Conservation (phyloP, 306 rosid species). For the Lotus japonicus region DNA sequence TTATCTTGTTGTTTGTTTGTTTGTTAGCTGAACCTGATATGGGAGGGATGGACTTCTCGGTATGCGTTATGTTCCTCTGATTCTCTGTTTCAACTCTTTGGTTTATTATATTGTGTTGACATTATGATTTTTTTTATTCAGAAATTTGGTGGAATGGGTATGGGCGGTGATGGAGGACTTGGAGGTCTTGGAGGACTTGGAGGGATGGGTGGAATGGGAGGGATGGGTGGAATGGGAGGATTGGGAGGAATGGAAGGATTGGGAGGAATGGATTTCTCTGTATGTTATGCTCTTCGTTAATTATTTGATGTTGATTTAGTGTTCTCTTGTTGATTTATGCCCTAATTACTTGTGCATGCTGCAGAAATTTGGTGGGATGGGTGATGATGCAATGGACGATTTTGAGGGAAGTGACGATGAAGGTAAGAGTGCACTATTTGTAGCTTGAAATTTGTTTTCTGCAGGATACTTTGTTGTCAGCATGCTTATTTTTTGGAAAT, state of each 20-base stretch:
- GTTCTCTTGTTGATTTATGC: not conserved
- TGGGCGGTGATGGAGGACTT: constrained; percentile 11
- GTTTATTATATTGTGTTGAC: not conserved
- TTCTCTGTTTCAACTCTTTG: not conserved
- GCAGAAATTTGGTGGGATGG: constrained; percentile 83
- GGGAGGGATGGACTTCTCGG: constrained; percentile 99
- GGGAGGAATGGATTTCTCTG: constrained; percentile 98
- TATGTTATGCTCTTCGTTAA: constrained; percentile 25
- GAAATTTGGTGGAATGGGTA: constrained; percentile 66
- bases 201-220: not conserved
- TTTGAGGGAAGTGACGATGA: constrained; percentile 70
- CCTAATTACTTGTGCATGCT: not conserved
- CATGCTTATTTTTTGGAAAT: not conserved
- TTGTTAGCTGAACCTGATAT: constrained; percentile 58
- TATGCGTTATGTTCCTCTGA: constrained; percentile 30
- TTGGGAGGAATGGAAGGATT: constrained; percentile 13
- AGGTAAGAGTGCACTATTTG: constrained; percentile 28
- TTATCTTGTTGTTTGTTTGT: constrained; percentile 2
- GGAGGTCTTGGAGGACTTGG: constrained; percentile 22
- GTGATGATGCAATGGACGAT: constrained; percentile 51
- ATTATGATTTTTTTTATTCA: constrained; percentile 28
- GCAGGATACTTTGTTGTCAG: not conserved
- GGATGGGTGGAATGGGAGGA: not conserved
- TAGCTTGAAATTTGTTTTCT: not conserved
- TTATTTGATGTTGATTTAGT: not conserved